These are phyloP conservation scores for Sonneratia alba DNA, from an alignment of 345 rosid species.

Conservation along the genomic window DNA sequence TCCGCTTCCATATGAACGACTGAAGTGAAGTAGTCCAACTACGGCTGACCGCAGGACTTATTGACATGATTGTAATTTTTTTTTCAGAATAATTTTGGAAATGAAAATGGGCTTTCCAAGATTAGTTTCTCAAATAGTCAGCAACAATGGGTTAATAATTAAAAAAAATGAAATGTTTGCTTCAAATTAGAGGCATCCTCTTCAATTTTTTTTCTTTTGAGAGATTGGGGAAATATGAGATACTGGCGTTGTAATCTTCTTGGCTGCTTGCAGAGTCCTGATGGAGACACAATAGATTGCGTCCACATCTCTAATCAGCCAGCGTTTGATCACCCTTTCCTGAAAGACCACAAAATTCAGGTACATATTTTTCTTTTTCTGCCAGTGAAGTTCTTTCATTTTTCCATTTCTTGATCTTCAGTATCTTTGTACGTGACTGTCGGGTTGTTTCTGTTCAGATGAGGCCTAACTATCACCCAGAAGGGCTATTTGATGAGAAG, in stretches of 20 bases:
- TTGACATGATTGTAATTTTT: not conserved
- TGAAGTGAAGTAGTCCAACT: no score
- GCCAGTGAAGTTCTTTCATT: no score
- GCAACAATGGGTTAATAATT: not conserved
- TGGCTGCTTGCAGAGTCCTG: slow-evolving; percentile 47
- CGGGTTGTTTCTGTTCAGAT: slow-evolving; percentile 13
- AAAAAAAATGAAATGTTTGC: not conserved
- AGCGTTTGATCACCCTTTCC: slow-evolving; percentile 93
- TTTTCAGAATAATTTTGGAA: not conserved
- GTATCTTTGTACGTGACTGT: no score
- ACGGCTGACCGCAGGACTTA: not conserved
- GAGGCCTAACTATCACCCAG: slow-evolving; percentile 43
- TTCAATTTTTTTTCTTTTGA: no score
- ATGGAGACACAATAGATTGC: slow-evolving; percentile 82
- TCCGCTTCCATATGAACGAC: not conserved
- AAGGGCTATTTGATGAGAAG: slow-evolving; percentile 34
- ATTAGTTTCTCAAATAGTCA: no score
- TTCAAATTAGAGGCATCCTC: no score
- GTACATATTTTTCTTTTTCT: slow-evolving; percentile 18
- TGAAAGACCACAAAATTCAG: slow-evolving; percentile 96
- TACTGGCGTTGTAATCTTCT: slow-evolving; percentile 5
- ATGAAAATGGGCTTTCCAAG: not conserved
- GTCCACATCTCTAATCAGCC: slow-evolving; percentile 78
- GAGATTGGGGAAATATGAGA: not conserved
- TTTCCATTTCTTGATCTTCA: not conserved